phyloP scores from a whole-genome alignment of 495 filamentous ascomycete species.

The Tetracladium marchalianum region DNA sequence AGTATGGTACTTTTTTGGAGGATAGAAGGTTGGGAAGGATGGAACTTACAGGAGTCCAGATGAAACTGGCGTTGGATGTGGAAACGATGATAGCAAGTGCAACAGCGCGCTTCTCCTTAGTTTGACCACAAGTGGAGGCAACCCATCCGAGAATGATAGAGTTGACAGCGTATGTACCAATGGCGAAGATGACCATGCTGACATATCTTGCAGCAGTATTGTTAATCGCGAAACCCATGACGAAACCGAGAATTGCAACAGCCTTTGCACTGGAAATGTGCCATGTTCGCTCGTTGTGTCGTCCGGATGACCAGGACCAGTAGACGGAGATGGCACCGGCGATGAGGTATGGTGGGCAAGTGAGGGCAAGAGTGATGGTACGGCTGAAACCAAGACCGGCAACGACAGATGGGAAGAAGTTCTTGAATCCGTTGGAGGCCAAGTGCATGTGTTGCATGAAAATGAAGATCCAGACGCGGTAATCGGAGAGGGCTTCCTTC shows the following conservation, averaged over 20 bases:
- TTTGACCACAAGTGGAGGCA: slow-evolving; percentile 30
- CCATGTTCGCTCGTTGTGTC: slow-evolving; percentile 35
- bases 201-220: slow-evolving; percentile 31
- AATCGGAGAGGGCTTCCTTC: slow-evolving; percentile 20
- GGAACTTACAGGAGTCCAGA: slow-evolving; percentile 20
- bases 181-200: slow-evolving; percentile 32
- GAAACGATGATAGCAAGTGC: slow-evolving; percentile 26
- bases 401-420: slow-evolving; percentile 35
- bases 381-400: slow-evolving; percentile 30
- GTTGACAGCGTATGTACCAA: slow-evolving; percentile 33
- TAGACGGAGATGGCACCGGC: slow-evolving; percentile 25
- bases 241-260: slow-evolving; percentile 33
- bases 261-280: slow-evolving; percentile 30
- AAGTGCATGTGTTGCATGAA: slow-evolving; percentile 26
- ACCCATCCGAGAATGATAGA: slow-evolving; percentile 36
- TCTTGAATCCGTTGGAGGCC: slow-evolving; percentile 23
- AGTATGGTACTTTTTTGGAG: slow-evolving; percentile 17
- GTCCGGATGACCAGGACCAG: slow-evolving; percentile 29
- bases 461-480: slow-evolving; percentile 24
- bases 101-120: slow-evolving; percentile 31
- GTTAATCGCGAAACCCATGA: slow-evolving; percentile 25
- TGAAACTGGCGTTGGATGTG: neutral
- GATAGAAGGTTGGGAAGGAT: slow-evolving; percentile 1
- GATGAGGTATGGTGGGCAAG: slow-evolving; percentile 24
- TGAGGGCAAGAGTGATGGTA: slow-evolving; percentile 13